Percentiles rank a stretch among this genome's conserved stretches.
These are phyloP conservation scores for Chalaropsis ovoidea DNA, from an alignment of 2,329 filamentous ascomycete species.

Conservation along the genomic window DNA sequence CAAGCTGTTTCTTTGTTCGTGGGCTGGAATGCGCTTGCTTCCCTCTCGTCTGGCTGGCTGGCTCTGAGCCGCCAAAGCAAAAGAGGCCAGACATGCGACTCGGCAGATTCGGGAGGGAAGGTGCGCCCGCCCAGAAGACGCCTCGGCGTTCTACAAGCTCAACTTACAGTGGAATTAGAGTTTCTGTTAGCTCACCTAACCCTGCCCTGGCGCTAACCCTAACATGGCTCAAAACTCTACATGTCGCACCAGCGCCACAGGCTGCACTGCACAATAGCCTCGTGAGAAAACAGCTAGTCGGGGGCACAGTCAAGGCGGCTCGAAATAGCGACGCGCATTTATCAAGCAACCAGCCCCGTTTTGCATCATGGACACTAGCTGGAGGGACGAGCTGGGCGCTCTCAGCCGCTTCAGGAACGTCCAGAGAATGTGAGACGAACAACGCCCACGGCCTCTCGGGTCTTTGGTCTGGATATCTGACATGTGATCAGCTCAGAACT, in stretches of 20 bases:
- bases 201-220: not conserved
- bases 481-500: conserved; percentile 26
- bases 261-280: not conserved
- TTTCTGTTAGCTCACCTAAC: not conserved
- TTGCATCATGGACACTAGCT: conserved; percentile 5
- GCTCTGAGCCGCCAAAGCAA: not conserved
- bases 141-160: not conserved
- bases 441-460: conserved; percentile 24
- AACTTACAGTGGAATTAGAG: not conserved
- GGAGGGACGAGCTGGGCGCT: conserved; percentile 21
- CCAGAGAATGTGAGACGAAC: conserved; percentile 25
- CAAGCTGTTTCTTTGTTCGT: not conserved
- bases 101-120: not conserved
- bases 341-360: not conserved
- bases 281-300: not conserved
- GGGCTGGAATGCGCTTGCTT: not conserved
- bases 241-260: not conserved
- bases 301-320: not conserved
- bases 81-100: not conserved
- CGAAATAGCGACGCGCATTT: not conserved
- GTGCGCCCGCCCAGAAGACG: not conserved
- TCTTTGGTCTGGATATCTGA: not conserved
- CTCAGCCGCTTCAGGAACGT: conserved; percentile 21
- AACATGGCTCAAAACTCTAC: not conserved
- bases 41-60: no score